A percentile compares a stretch with the other conserved stretches of the same genome.
Evolutionary conservation across 495 filamentous ascomycete species (phyloP).

Genomic region (Penicillium pancosmium): DNA sequence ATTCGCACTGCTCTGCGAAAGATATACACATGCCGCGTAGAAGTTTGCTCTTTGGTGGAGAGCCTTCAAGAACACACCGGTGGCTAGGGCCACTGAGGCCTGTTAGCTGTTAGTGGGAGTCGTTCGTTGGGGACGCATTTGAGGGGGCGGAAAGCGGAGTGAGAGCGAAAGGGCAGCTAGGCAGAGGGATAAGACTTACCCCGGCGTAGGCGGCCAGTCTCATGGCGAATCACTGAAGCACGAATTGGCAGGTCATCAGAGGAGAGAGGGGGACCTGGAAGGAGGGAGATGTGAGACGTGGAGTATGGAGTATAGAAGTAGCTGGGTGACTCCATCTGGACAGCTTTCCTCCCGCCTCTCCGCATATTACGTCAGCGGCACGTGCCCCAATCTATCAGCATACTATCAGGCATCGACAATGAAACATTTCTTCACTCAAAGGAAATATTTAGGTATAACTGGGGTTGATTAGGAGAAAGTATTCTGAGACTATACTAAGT

Average conservation of each 20-base stretch:
- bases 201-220: conserved; percentile 56
- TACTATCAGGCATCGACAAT: not conserved
- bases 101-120: conserved; percentile 36
- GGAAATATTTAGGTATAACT: not conserved
- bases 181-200: conserved; percentile 34
- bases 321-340: conserved; percentile 32
- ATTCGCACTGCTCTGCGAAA: conserved; percentile 92
- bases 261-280: conserved; percentile 21
- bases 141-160: not conserved
- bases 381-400: conserved; percentile 9
- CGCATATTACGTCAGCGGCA: conserved; percentile 44
- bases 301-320: conserved; percentile 7
- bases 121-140: not conserved
- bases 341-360: conserved; percentile 37
- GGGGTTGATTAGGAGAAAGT: too few relatives aligned
- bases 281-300: conserved; percentile 27
- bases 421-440: not conserved
- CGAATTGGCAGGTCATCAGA: conserved; percentile 36
- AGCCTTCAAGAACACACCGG: conserved; percentile 80
- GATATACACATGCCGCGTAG: conserved; percentile 94
- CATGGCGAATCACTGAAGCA: conserved; percentile 41
- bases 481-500: too few relatives aligned
- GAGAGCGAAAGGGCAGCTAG: too few relatives aligned
- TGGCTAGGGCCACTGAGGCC: conserved; percentile 78
- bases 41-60: conserved; percentile 96